A percentile compares a stretch with the other conserved stretches of the same genome.
phyloP scores from a whole-genome alignment of 371 early-diverging fungal species.

The Choanephora cucurbitarum region DNA sequence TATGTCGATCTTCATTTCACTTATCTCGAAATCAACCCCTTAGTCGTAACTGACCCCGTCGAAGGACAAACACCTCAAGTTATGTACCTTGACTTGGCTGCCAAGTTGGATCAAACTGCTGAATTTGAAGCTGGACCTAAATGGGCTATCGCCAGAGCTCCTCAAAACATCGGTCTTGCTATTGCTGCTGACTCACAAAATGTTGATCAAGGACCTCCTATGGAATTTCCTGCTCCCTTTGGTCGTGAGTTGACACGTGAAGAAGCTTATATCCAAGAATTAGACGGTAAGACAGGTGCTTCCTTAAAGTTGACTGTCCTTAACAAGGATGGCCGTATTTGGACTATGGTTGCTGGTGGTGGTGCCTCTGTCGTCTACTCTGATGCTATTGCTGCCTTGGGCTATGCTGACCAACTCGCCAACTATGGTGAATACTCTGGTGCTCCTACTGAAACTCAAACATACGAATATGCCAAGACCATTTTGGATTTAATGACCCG shows the following conservation, averaged over 20 bases:
- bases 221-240: conserved; percentile 98
- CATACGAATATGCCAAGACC: conserved; percentile 98
- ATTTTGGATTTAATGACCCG: conserved; percentile 97
- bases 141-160: conserved; percentile 82
- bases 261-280: conserved; percentile 96
- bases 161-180: conserved; percentile 57
- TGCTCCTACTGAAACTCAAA: conserved; percentile 97
- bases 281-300: conserved; percentile 98
- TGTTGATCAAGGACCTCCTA: conserved; percentile 80
- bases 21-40: conserved; percentile 98
- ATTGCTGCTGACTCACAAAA: conserved; percentile 42
- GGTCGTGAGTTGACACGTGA: conserved; percentile 95
- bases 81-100: conserved; percentile 93
- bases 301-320: conserved; percentile 96
- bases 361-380: conserved; percentile 97
- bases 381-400: conserved; percentile 96
- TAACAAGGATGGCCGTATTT: conserved; percentile 92
- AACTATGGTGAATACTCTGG: conserved; percentile 99
- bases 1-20: conserved; percentile 96
- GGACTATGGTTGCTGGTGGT: conserved; percentile 99
- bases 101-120: conserved; percentile 97
- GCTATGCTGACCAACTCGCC: conserved; percentile 92
- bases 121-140: conserved; percentile 95
- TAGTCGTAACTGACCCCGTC: conserved; percentile 85
- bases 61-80: conserved; percentile 69